Conservation (phyloP, 257 asterid species). For the Primulina eburnea region DNA sequence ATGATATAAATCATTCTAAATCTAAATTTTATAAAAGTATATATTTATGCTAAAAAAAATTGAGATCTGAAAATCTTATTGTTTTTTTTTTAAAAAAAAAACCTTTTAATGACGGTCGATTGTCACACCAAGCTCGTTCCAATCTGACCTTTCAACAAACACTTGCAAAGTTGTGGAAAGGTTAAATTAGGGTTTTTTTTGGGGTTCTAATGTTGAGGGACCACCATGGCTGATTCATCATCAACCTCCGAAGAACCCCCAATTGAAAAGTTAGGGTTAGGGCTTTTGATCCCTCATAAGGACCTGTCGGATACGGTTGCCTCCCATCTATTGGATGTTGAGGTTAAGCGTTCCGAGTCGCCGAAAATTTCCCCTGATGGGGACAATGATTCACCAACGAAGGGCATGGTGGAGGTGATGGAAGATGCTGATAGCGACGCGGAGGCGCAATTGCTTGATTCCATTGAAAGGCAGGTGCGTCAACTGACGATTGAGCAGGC, state of each 20-base stretch:
- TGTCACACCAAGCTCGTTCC: background rate
- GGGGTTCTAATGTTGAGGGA: constrained; percentile 35
- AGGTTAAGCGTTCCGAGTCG: constrained; percentile 24
- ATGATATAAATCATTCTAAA: no score
- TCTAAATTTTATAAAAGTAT: no score
- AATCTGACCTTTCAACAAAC: background rate
- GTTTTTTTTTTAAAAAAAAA: no score
- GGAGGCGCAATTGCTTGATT: constrained; percentile 33
- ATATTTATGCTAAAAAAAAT: no score
- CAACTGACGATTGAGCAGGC: constrained; percentile 38
- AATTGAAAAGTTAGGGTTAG: constrained; percentile 29
- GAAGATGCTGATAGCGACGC: constrained; percentile 27
- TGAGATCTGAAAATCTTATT: no score
- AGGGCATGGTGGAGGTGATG: constrained; percentile 25
- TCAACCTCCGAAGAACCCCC: constrained; percentile 36
- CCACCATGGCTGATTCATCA: constrained; percentile 42
- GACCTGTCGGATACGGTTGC: constrained; percentile 24
- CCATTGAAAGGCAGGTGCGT: constrained; percentile 39
- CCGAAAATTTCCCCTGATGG: constrained; percentile 26
- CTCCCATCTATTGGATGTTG: background rate
- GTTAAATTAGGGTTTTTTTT: constrained; percentile 15
- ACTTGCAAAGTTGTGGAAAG: background rate
- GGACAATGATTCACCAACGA: constrained; percentile 24
- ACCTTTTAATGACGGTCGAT: background rate
- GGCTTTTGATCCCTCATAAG: constrained; percentile 24